phyloP scores from a whole-genome alignment of 1,139 yeast species.

The Pichia sp. region DNA sequence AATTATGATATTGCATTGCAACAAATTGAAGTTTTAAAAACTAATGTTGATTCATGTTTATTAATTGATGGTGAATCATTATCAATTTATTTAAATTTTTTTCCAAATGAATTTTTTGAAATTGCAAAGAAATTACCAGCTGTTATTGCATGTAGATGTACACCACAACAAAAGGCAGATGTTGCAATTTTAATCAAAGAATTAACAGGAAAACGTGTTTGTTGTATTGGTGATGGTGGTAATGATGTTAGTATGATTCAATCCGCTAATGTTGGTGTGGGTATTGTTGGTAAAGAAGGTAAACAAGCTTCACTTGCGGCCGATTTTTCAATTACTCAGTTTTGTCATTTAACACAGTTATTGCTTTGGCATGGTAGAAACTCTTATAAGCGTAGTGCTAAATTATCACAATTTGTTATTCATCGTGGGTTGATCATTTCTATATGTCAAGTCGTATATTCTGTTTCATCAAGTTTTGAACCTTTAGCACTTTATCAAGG shows the following conservation, averaged over 20 bases:
- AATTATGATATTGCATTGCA: conserved; percentile 61
- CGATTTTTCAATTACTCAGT: conserved; percentile 89
- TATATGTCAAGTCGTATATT: conserved; percentile 93
- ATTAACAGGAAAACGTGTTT: conserved; percentile 80
- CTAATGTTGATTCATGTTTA: conserved; percentile 68
- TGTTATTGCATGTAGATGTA: conserved; percentile 95
- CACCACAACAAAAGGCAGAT: conserved; percentile 98
- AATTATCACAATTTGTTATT: conserved; percentile 89
- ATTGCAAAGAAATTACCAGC: conserved; percentile 77
- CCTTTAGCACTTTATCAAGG: conserved; percentile 95
- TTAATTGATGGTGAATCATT: conserved; percentile 93
- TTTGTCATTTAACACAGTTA: conserved; percentile 80
- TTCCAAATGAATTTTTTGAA: conserved; percentile 65
- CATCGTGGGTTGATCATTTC: conserved; percentile 93
- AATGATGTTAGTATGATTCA: conserved; percentile 99
- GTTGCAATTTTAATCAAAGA: conserved; percentile 76
- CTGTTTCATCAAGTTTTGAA: conserved; percentile 79
- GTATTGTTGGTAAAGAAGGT: conserved; percentile 98
- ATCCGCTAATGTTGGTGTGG: conserved; percentile 98
- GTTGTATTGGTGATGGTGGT: conserved; percentile 99
- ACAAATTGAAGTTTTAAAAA: conserved; percentile 63
- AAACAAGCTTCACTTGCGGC: conserved; percentile 96
- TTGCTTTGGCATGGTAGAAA: conserved; percentile 97
- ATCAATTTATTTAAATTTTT: conserved; percentile 57
- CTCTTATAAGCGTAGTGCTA: conserved; percentile 91